Base-by-base conservation (phyloP, 495 filamentous ascomycete genomes). In the Hypoxylon trugodes region DNA sequence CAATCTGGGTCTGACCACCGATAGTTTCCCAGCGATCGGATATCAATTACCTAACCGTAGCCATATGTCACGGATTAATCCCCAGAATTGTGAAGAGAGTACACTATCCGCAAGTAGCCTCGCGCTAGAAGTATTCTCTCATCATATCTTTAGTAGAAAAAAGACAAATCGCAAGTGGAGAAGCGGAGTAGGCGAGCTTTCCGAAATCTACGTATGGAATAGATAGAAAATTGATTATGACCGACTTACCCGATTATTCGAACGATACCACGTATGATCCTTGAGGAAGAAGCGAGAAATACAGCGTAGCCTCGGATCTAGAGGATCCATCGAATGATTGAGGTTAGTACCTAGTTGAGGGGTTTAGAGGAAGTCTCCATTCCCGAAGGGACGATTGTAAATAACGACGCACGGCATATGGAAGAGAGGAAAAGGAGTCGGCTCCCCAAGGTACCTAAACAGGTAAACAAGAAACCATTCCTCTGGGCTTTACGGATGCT, bases 31-130 rank as follows among this genome's bases (percentile, higher is more conserved):
- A n/a, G 21, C 8, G 22, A 25, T 49, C 49, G 36, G 55, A 55
- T 35, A 55, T 59, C 35, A 60, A 30, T 60, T 59, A 66, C 62
- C 55, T 56, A 66, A 59, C 42, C 35, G 24, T 15, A 6, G 26
- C 32, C 55, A 65, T 47, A 4, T 48, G 25, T 48, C 9, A 38
- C 32, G 53, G 45, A 41, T 24, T 58, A 58, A 52, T 35, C 22
- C 42, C 55, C 12, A 65, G 49, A 38, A 53, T 13, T 9, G 26
- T 36, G 19, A 47, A 12, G 18, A 48, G 10, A 6, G 22, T 15
- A 9, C 33, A 19, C 25, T 32, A 9, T 45, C n/a, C 32, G 9
- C 28, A 16, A 18, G 8, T 5, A 3, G 9, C 13, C 22, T 7
- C 41, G 22, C 16, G 13, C 9, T 43, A 49, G 19, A 50, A 55